Percentiles rank a stretch among this genome's conserved stretches.
These are phyloP conservation scores for Jacaranda copaia DNA, from an alignment of 257 asterid genomes.

Conservation along the genomic window DNA sequence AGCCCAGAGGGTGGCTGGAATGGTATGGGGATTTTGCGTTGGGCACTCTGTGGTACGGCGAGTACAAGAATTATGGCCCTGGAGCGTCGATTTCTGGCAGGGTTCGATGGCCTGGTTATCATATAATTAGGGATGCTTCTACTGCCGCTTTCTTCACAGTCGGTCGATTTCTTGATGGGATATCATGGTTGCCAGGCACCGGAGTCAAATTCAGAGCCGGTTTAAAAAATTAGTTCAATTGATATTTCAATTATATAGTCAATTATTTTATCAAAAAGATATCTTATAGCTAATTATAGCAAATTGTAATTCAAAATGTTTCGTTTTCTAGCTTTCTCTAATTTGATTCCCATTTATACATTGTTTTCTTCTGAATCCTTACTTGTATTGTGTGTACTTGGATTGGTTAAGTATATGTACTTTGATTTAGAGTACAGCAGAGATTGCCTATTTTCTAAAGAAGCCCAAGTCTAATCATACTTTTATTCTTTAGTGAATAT, in stretches of 20 bases:
- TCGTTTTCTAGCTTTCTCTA: no score
- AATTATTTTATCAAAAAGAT: no score
- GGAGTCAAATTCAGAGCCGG: conserved; percentile 79
- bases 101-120: conserved; percentile 87
- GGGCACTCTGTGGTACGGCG: conserved; percentile 88
- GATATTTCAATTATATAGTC: no score
- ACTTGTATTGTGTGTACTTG: no score
- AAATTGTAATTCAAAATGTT: no score
- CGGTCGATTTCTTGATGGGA: conserved; percentile 74
- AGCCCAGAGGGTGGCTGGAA: conserved; percentile 95
- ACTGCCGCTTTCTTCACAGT: conserved; percentile 73
- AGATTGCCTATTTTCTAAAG: neutral
- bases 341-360: no score
- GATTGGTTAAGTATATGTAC: no score
- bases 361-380: no score
- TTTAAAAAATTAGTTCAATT: conserved; percentile 46
- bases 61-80: conserved; percentile 92
- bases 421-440: no score
- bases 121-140: conserved; percentile 65
- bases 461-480: neutral
- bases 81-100: conserved; percentile 72
- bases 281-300: no score
- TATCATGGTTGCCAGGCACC: conserved; percentile 90
- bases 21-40: conserved; percentile 85
- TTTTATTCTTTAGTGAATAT: neutral